Evolutionary conservation across 83 land plant genomes (phyloP), one percentile per base, ranked within the genome.

Genomic region (Picea mariana): DNA sequence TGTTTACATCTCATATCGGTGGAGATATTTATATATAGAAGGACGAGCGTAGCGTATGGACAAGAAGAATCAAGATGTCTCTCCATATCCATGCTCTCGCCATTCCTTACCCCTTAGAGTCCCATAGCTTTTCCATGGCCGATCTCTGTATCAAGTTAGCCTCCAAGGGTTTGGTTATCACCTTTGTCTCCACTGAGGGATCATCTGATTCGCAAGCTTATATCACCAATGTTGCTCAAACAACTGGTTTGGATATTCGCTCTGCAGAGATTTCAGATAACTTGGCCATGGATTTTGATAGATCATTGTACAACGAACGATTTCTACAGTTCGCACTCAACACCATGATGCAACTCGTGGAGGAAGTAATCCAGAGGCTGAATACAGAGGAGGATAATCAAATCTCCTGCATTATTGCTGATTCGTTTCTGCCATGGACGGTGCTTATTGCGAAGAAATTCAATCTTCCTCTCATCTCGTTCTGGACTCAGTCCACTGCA

Each of bases 111-210:
- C 91, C 90, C 2, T 83, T 85, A 20, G 77, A 84, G 23, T 88
- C 91, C 84, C 93, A 91, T 85, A 81, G 89, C 87, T 86, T 81
- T 75, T 83, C 92, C n/a, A n/a, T n/a, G n/a, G n/a, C n/a, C n/a
- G n/a, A n/a, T n/a, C n/a, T n/a, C n/a, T 79, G 83, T 80, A 82
- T 67, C 62, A 77, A 81, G 62, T 75, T 88, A 18, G 69, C 77
- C 64, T 68, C 88, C 67, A 58, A 72, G 62, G 85, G 80, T 78
- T 16, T 88, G 62, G 49, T 52, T 67, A 80, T 88, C 84, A 84
- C 88, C 61, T 62, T 87, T 73, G 81, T 90, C 23, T 59, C 79
- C 84, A 86, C 90, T 0, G 85, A 87, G 66, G 87, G 80, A 55
- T 85, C 84, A 83, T 83, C 73, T 15, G 79, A 58, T 62, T 49